A percentile compares a stretch with the other conserved stretches of the same genome.
These are phyloP conservation scores for Anisodus tanguticus DNA, from an alignment of 257 asterid genomes.

Conservation along the genomic window DNA sequence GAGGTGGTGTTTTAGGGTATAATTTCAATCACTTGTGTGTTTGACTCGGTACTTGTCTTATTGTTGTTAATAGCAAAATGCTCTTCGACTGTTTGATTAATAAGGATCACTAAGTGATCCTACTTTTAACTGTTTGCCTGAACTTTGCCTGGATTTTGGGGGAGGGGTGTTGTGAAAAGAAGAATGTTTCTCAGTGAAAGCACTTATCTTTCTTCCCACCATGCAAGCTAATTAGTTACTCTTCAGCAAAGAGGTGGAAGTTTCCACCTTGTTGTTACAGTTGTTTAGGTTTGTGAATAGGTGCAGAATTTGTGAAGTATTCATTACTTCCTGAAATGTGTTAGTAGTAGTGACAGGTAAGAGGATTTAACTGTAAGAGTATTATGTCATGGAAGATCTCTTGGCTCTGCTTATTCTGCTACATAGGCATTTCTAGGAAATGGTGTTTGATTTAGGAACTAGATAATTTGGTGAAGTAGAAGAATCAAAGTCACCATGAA, in stretches of 20 bases:
- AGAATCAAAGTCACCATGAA: background rate
- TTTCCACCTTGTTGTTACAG: background rate
- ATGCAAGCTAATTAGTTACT: background rate
- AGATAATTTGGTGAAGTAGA: background rate
- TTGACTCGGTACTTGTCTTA: background rate
- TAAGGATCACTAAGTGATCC: background rate
- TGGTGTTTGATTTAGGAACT: background rate
- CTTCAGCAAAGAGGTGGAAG: background rate
- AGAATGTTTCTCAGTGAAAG: background rate
- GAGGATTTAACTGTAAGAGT: background rate
- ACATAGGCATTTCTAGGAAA: background rate
- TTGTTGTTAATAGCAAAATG: background rate
- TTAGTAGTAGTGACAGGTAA: background rate
- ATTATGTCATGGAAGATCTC: background rate
- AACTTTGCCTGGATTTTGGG: background rate
- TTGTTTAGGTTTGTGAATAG: background rate
- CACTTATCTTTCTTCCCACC: background rate
- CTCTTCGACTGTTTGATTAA: background rate
- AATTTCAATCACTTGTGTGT: background rate
- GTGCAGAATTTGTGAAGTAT: background rate
- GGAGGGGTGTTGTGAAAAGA: background rate
- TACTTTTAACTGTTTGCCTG: background rate
- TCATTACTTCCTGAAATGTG: background rate
- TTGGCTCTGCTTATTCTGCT: background rate
- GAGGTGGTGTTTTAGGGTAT: slow-evolving; percentile 22